A percentile compares a stretch with the other conserved stretches of the same genome.
phyloP scores from a whole-genome alignment of 352 stramenopile genomes.

The Halophytophthora polymorphica region DNA sequence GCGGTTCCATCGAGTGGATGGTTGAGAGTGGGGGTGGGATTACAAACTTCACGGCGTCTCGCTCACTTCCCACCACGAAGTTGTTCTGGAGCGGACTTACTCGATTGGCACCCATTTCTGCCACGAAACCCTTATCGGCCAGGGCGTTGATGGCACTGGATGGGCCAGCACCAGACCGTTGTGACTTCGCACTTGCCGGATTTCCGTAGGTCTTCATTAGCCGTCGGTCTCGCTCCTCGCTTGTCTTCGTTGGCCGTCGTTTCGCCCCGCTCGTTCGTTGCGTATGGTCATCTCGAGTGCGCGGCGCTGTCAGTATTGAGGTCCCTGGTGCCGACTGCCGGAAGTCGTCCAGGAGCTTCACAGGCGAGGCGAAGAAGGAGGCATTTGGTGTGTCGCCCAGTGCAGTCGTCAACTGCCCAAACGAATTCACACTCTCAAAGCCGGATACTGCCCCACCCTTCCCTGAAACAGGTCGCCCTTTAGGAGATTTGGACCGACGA shows the following conservation, averaged over 20 bases:
- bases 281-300: slow-evolving; percentile 37
- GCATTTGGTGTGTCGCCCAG: slow-evolving; percentile 16
- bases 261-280: slow-evolving; percentile 26
- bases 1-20: slow-evolving; percentile 21
- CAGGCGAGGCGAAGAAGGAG: slow-evolving; percentile 36
- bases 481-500: slow-evolving; percentile 32
- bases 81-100: slow-evolving; percentile 47
- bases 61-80: slow-evolving; percentile 28
- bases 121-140: slow-evolving; percentile 7
- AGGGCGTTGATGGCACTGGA: slow-evolving; percentile 11
- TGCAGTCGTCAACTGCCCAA: slow-evolving; percentile 27
- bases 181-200: slow-evolving; percentile 15
- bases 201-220: slow-evolving; percentile 55
- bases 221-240: slow-evolving; percentile 40
- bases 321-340: slow-evolving; percentile 12
- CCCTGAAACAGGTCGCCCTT: slow-evolving; percentile 21
- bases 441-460: slow-evolving; percentile 7
- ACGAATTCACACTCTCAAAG: slow-evolving; percentile 18
- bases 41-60: slow-evolving; percentile 39
- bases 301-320: slow-evolving; percentile 37
- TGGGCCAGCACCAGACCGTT: slow-evolving; percentile 15
- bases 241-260: slow-evolving; percentile 31
- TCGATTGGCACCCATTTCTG: slow-evolving; percentile 14
- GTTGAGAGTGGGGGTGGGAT: slow-evolving; percentile 46
- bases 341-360: slow-evolving; percentile 22